Base-by-base conservation (phyloP, 345 rosid species). In the Garcia nutans region DNA sequence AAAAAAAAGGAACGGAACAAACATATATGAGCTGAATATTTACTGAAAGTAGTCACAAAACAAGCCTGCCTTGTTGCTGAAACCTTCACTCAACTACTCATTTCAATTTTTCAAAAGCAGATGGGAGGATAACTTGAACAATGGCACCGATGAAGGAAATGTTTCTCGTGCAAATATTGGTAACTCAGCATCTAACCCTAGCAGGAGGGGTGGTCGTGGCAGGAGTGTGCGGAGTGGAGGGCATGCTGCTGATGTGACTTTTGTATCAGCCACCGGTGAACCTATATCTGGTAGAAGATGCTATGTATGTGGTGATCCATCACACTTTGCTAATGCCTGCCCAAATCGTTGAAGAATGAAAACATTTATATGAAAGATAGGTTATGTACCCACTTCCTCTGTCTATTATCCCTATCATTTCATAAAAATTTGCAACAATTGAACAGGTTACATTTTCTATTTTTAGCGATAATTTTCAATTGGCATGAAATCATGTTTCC, bases 201-300 rank as follows among this genome's bases (percentile, higher is more conserved):
- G 87, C 44, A 86, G 87, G 77, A 81, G 90, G 20, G 81, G 85
- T 65, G 84, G 92, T 61, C 84, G 85, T 23, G 84, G 91, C 28
- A 82, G 91, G 70, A 89, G 82, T 59, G 85, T 76, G n/a, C 82
- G 77, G 37, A 76, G 70, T 70, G 73, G 85, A 63, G 80, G 82
- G 68, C 81, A 50, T 63, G 76, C 68, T 71, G 66, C 78, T 74
- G 87, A 78, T 74, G 69, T 65, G 44, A 87, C 90, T 42, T 96
- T 93, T 12, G 95, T 92, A 5, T 89, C 97, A 13, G 97, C 92
- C 23, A 96, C 96, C 6, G 99, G 99, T 74, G 99, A 92, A 72
- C 90, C 95, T 8, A 60, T 90, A 26, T 85, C 91, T 57, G 90
- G 92, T 59, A 84, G 85, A 84, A 87, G 97, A 78, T 95, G 99